These are phyloP conservation scores for Saccharomycopsis amapae DNA, from an alignment of 805 yeast genomes.

Conservation along the genomic window DNA sequence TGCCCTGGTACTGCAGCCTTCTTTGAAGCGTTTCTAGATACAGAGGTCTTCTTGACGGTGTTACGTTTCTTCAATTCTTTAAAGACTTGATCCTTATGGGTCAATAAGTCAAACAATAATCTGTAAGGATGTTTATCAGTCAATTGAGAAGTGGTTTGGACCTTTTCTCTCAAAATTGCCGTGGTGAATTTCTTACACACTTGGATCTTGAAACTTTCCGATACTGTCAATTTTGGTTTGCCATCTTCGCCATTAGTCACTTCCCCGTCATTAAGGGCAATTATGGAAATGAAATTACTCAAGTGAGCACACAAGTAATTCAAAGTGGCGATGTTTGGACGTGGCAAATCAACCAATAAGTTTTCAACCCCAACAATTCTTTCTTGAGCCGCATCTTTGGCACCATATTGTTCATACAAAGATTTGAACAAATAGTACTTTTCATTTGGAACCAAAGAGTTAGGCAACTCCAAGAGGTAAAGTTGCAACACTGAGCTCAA, in stretches of 20 bases:
- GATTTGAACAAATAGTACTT: conserved; percentile 62
- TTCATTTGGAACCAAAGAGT: conserved; percentile 58
- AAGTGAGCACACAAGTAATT: conserved; percentile 77
- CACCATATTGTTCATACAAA: conserved; percentile 48
- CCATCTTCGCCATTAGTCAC: conserved; percentile 25
- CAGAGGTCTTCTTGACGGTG: conserved; percentile 25
- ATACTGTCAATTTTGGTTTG: conserved; percentile 20
- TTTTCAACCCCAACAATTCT: conserved; percentile 61
- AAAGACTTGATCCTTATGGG: conserved; percentile 55
- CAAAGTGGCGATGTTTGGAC: conserved; percentile 67
- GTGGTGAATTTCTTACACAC: conserved; percentile 62
- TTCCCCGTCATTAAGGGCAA: conserved; percentile 39
- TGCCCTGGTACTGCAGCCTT: not conserved
- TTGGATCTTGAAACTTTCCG: conserved; percentile 34
- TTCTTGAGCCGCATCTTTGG: conserved; percentile 25
- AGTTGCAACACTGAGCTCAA: conserved; percentile 65
- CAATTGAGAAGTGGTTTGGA: conserved; percentile 38
- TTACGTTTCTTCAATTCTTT: conserved; percentile 50
- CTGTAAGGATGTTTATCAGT: conserved; percentile 53
- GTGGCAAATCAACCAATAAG: conserved; percentile 58
- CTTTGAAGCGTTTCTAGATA: conserved; percentile 17
- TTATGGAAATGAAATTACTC: conserved; percentile 49
- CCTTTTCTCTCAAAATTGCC: conserved; percentile 49
- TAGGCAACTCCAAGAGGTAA: conserved; percentile 74
- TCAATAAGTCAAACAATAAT: conserved; percentile 56